Evolutionary conservation across 2,329 filamentous ascomycete genomes (phyloP).

Genomic region (Aschersonia sp.): DNA sequence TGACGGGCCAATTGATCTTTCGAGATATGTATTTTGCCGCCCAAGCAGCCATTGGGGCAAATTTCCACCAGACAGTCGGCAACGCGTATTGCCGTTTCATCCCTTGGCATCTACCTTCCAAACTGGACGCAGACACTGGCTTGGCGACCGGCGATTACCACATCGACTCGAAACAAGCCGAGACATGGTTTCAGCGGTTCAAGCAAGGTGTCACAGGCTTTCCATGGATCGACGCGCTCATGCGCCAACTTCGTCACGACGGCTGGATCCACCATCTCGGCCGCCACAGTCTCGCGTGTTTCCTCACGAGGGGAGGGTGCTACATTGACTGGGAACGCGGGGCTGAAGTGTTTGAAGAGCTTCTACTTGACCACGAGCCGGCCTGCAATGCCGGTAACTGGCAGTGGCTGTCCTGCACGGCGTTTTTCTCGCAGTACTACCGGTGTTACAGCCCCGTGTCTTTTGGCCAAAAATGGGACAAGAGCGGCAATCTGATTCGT

Average conservation of each 20-base stretch:
- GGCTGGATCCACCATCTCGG: constrained; percentile 74
- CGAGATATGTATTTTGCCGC: constrained; percentile 76
- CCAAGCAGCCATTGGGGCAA: constrained; percentile 50
- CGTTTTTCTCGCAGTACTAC: constrained; percentile 61
- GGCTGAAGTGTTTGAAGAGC: constrained; percentile 64
- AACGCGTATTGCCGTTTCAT: constrained; percentile 60
- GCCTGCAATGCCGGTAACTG: constrained; percentile 64
- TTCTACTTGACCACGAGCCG: constrained; percentile 59
- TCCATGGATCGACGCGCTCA: constrained; percentile 67
- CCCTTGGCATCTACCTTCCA: constrained; percentile 62
- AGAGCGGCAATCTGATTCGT: constrained; percentile 47
- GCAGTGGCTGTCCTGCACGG: constrained; percentile 65
- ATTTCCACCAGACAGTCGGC: constrained; percentile 48
- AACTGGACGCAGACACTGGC: constrained; percentile 27
- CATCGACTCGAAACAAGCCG: constrained; percentile 46
- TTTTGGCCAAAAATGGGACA: constrained; percentile 66
- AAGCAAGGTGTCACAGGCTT: constrained; percentile 56
- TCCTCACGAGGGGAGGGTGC: constrained; percentile 65
- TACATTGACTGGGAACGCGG: constrained; percentile 70
- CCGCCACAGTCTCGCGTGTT: constrained; percentile 64
- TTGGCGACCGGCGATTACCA: constrained; percentile 45
- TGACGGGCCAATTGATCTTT: constrained; percentile 61
- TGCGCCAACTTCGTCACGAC: constrained; percentile 56
- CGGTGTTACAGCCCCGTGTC: constrained; percentile 56
- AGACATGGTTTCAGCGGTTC: constrained; percentile 55